A percentile compares a stretch with the other conserved stretches of the same genome.
These are phyloP conservation scores for Amorphotheca resinae DNA, from an alignment of 495 filamentous ascomycete species.

Conservation along the genomic window DNA sequence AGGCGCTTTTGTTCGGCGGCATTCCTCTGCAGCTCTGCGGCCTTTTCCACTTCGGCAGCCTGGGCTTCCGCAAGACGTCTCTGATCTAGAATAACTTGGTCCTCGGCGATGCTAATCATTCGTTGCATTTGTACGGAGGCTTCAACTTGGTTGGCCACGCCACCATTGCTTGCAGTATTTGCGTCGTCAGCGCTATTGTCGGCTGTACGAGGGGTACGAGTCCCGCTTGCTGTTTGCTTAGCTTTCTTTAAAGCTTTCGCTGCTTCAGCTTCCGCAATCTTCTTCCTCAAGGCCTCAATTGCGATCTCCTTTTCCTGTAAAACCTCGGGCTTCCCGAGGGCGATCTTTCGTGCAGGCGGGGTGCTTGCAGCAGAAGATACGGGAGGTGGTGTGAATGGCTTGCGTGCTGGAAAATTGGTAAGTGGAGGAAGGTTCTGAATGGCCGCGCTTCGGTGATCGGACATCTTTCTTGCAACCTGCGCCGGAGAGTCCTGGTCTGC, in stretches of 20 bases:
- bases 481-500: slow-evolving; percentile 31
- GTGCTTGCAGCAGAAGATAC: slow-evolving; percentile 26
- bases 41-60: slow-evolving; percentile 9
- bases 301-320: slow-evolving; percentile 53
- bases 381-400: slow-evolving; percentile 26
- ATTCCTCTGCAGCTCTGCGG: slow-evolving; percentile 17
- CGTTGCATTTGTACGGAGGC: slow-evolving; percentile 15
- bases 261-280: slow-evolving; percentile 66
- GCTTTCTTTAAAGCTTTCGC: slow-evolving; percentile 36
- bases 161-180: neutral
- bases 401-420: slow-evolving; percentile 24
- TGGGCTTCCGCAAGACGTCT: slow-evolving; percentile 10
- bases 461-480: slow-evolving; percentile 6
- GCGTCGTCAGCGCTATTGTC: slow-evolving; percentile 1
- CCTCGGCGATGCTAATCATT: slow-evolving; percentile 6
- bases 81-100: slow-evolving; percentile 7
- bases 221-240: slow-evolving; percentile 12
- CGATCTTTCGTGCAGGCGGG: slow-evolving; percentile 15
- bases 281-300: slow-evolving; percentile 62
- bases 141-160: slow-evolving; percentile 8
- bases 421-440: slow-evolving; percentile 35
- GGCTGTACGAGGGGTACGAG: slow-evolving; percentile 9
- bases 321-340: slow-evolving; percentile 32
- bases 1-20: slow-evolving; percentile 25
- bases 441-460: slow-evolving; percentile 22